These are phyloP conservation scores for Calonectria ilicicola DNA, from an alignment of 2,329 filamentous ascomycete genomes.

Conservation along the genomic window DNA sequence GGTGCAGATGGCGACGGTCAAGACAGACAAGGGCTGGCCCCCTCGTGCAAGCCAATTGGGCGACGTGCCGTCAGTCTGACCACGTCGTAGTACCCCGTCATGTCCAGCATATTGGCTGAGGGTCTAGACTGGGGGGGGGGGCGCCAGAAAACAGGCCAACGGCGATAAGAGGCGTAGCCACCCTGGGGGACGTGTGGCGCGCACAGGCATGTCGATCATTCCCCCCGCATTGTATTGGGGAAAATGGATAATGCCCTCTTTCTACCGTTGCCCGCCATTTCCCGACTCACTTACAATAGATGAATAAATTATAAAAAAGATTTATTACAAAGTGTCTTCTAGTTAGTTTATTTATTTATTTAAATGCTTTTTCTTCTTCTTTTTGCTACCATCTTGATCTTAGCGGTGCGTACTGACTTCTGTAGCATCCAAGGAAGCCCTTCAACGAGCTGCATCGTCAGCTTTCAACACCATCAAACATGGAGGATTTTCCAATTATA, in stretches of 20 bases:
- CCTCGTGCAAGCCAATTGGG: conserved; percentile 18
- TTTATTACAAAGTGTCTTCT: no score
- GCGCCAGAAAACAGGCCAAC: background rate
- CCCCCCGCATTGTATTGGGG: background rate
- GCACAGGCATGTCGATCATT: background rate
- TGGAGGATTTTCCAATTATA: no score
- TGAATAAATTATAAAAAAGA: no score
- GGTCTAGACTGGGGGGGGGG: background rate
- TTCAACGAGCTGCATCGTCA: no score
- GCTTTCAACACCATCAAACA: background rate
- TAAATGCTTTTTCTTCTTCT: no score
- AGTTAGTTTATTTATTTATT: no score
- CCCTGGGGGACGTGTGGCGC: background rate
- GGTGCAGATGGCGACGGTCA: conserved; percentile 17
- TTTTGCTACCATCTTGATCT: no score
- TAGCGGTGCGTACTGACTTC: no score
- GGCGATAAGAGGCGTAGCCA: background rate
- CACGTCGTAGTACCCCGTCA: conserved; percentile 8
- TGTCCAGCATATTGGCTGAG: background rate
- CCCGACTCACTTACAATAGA: no score
- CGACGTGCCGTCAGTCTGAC: conserved; percentile 13
- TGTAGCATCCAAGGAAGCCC: no score
- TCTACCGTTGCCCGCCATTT: no score
- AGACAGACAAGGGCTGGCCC: background rate
- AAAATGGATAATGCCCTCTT: no score